These are phyloP conservation scores for Vaccinium corymbosum DNA, from an alignment of 148 eudicot species.

Conservation along the genomic window DNA sequence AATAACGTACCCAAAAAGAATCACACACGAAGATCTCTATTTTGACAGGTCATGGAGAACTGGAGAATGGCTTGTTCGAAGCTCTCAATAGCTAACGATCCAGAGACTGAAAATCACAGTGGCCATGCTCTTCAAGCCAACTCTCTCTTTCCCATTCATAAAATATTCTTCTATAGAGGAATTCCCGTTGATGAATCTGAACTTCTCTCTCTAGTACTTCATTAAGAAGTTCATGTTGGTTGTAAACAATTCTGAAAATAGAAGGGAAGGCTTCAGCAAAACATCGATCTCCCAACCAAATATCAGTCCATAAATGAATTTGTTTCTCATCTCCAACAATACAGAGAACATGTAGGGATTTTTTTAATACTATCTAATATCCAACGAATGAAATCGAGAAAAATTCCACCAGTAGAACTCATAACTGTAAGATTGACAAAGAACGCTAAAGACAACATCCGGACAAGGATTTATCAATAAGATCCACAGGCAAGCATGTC, in stretches of 20 bases:
- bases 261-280: too few species aligned
- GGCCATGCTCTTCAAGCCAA: neutral
- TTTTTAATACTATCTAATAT: neutral
- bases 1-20: neutral
- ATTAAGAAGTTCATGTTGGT: too few species aligned
- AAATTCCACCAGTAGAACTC: neutral
- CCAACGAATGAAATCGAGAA: neutral
- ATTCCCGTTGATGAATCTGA: too few species aligned
- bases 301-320: too few species aligned
- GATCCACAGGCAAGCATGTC: neutral
- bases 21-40: too few species aligned
- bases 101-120: neutral
- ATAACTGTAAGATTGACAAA: neutral
- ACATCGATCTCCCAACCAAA: too few species aligned
- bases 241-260: too few species aligned
- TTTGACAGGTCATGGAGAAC: neutral
- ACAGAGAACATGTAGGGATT: too few species aligned
- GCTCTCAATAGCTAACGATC: neutral
- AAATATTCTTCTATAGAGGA: too few species aligned
- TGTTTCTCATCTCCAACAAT: too few species aligned
- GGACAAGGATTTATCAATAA: neutral
- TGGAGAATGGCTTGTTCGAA: neutral
- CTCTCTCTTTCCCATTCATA: too few species aligned
- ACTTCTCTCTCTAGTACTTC: too few species aligned
- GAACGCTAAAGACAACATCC: neutral